A percentile compares a stretch with the other conserved stretches of the same genome.
Evolutionary conservation across 1,139 yeast species (phyloP).

Genomic region (Candida smagusa): DNA sequence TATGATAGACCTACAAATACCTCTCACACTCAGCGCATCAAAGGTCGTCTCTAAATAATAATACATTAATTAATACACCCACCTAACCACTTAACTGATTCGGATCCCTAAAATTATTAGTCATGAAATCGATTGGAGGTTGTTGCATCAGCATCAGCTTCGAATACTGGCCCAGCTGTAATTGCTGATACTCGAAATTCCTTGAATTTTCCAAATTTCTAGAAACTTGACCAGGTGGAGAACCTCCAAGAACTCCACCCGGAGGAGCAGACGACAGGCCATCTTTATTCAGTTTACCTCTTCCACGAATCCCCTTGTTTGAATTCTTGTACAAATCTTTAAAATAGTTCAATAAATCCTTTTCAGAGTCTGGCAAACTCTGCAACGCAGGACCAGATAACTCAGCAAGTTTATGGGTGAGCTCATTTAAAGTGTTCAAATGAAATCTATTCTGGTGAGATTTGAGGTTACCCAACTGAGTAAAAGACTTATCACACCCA

Average conservation of each 20-base stretch:
- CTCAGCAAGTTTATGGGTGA: constrained; percentile 66
- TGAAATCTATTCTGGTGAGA: constrained; percentile 93
- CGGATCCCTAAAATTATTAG: constrained; percentile 11
- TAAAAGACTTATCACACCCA: constrained; percentile 78
- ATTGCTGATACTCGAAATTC: constrained; percentile 8
- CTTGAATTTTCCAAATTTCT: neutral
- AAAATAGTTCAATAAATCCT: constrained; percentile 70
- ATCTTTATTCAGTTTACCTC: constrained; percentile 54
- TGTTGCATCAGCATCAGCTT: constrained; percentile 6
- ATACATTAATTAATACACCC: constrained; percentile 3
- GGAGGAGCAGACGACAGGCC: constrained; percentile 4
- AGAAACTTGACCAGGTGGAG: constrained; percentile 4
- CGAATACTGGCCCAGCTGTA: constrained; percentile 2
- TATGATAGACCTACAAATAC: too few relatives aligned
- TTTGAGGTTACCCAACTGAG: constrained; percentile 89
- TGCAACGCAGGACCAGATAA: constrained; percentile 44
- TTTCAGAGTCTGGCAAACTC: constrained; percentile 57
- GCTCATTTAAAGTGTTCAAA: constrained; percentile 58
- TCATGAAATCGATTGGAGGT: constrained; percentile 13
- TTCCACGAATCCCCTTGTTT: constrained; percentile 86
- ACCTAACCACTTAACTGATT: constrained; percentile 11
- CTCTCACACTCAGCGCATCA: too few relatives aligned
- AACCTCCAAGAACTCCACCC: constrained; percentile 9
- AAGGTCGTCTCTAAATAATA: too few relatives aligned
- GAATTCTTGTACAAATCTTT: constrained; percentile 80